Evolutionary conservation across 148 eudicot species (phyloP), one percentile per base, ranked within the genome.

Genomic region (Suaeda aralocaspica): DNA sequence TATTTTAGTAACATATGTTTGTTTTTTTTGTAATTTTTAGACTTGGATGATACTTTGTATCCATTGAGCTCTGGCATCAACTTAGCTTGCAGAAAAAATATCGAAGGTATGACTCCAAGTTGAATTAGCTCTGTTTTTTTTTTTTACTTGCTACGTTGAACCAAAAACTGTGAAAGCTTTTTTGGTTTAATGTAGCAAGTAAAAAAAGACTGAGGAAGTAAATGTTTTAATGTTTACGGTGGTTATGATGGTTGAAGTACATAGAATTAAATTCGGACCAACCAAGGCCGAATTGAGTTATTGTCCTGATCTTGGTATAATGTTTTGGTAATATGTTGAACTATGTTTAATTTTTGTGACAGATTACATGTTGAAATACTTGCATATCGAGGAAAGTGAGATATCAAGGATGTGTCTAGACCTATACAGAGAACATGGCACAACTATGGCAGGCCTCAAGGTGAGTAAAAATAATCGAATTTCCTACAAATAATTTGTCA

Each of bases 401-500:
- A 86, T 90, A 39, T 92, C 96, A 15, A 83, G 68, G 72, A 82
- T 88, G 89, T 93, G 98, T 51, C 70, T 93, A 59, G 98, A 93
- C 6, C 79, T 93, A 66, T 93, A 93, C 74, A 83, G 78, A 75
- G 96, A 93, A 79, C 65, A 93, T 45, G 98, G 98, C 66, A 93
- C 98, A 45, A 93, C 98, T n/a, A 90, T 93, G 98, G 98, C 96
- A 36, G 98, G 98, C 45, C 86, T 93, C 21, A 93, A 88, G 98
- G 98, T 90, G 2, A 39, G 18, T n/a, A n/a, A 77, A 30, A 41
- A 26, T 19, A n/a, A 39, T 55, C 30, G 8, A 52, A 56, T 56
- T 2, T 56, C 28, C 59, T 12, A 30, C 33, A 21, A n/a, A n/a
- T n/a, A n/a, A n/a, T n/a, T n/a, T n/a, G n/a, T n/a, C n/a, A n/a